Conservation (phyloP, 176 grass and related monocot genomes). For the Puccinellia tenuiflora region DNA sequence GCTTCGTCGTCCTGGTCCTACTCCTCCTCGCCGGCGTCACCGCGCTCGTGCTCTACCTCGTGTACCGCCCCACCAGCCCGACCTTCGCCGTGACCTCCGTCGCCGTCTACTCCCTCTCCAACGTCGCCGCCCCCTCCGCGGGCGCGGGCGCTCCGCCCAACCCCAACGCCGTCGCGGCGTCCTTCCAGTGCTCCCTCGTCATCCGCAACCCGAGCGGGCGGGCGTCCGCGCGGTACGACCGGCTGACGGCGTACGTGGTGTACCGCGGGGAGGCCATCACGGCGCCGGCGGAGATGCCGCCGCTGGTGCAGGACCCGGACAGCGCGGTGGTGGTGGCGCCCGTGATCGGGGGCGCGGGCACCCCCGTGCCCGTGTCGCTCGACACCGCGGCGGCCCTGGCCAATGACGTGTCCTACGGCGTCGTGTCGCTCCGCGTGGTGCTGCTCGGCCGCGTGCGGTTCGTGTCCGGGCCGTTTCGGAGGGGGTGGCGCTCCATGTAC, state of each 20-base stretch:
- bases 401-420: constrained; percentile 44
- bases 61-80: constrained; percentile 52
- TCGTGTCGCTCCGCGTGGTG: constrained; percentile 58
- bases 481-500: constrained; percentile 55
- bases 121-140: constrained; percentile 7
- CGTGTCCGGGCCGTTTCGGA: constrained; percentile 51
- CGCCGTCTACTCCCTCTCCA: constrained; percentile 57
- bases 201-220: constrained; percentile 63
- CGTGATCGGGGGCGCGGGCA: constrained; percentile 33
- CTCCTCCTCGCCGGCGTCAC: constrained; percentile 29
- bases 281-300: constrained; percentile 41
- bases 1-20: constrained; percentile 16
- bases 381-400: constrained; percentile 46
- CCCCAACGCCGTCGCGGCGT: constrained; percentile 26
- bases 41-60: constrained; percentile 61
- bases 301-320: constrained; percentile 50
- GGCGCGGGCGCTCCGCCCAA: background rate
- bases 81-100: constrained; percentile 48
- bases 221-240: constrained; percentile 53
- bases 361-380: constrained; percentile 46
- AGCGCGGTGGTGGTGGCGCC: constrained; percentile 36
- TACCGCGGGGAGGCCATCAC: constrained; percentile 68
- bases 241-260: constrained; percentile 52
- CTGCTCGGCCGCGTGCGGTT: constrained; percentile 67
- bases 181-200: constrained; percentile 67